Percentiles rank a stretch among this genome's conserved stretches.
These are phyloP conservation scores for Chimonanthus salicifolius DNA, from an alignment of 164 flowering plant genomes.

Conservation along the genomic window DNA sequence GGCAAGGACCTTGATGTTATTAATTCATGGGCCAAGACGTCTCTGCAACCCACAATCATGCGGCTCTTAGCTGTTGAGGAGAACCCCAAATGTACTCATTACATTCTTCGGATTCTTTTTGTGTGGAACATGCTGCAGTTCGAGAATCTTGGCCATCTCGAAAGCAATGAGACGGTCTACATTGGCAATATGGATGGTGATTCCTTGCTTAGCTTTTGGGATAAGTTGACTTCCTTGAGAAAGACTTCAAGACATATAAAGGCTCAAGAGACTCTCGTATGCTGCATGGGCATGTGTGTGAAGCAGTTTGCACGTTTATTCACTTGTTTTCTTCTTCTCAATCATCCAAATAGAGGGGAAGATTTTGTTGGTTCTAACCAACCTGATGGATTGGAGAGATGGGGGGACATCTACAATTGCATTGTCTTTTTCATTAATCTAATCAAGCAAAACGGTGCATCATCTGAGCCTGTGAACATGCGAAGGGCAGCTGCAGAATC, in stretches of 20 bases:
- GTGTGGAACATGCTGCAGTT: conserved; percentile 63
- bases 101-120: conserved; percentile 68
- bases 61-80: conserved; percentile 50
- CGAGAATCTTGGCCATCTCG: conserved; percentile 19
- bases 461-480: conserved; percentile 77
- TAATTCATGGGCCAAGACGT: conserved; percentile 39
- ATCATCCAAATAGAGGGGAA: conserved; percentile 7
- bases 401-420: conserved; percentile 29
- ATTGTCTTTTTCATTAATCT: conserved; percentile 38
- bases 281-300: conserved; percentile 81
- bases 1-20: conserved; percentile 13
- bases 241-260: conserved; percentile 53
- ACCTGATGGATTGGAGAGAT: conserved; percentile 21
- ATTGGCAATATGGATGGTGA: conserved; percentile 56
- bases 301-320: conserved; percentile 42
- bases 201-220: conserved; percentile 59
- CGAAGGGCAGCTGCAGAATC: conserved; percentile 87
- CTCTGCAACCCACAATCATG: conserved; percentile 54
- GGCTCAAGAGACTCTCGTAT: conserved; percentile 53
- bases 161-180: conserved; percentile 18
- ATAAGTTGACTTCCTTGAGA: conserved; percentile 49
- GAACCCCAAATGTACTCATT: conserved; percentile 64
- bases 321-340: conserved; percentile 21
- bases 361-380: conserved; percentile 7
- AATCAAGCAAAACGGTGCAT: conserved; percentile 45